phyloP scores from a whole-genome alignment of 352 stramenopile species.

The Pythium phragmitis region DNA sequence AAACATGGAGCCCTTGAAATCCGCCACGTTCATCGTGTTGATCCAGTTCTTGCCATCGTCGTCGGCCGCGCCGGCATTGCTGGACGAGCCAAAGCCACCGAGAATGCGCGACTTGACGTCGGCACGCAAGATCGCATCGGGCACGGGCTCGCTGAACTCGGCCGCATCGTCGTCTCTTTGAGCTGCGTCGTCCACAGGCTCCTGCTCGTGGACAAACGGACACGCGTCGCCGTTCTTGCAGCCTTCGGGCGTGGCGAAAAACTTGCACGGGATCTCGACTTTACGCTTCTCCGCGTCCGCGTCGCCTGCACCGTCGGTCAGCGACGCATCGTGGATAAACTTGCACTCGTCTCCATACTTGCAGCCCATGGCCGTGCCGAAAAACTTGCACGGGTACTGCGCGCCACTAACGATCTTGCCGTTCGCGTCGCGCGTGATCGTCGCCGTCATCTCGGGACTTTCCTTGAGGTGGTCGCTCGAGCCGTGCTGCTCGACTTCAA shows the following conservation, averaged over 20 bases:
- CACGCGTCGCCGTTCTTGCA: conserved; percentile 75
- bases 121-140: conserved; percentile 64
- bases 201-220: conserved; percentile 64
- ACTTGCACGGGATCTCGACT: conserved; percentile 71
- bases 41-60: conserved; percentile 91
- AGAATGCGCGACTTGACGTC: conserved; percentile 89
- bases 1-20: conserved; percentile 75
- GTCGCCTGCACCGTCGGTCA: conserved; percentile 20
- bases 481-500: conserved; percentile 78
- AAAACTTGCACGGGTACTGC: conserved; percentile 77
- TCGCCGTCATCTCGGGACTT: conserved; percentile 67
- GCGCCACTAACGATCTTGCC: conserved; percentile 63
- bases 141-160: conserved; percentile 35
- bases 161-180: conserved; percentile 25
- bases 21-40: conserved; percentile 51
- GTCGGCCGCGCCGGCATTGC: conserved; percentile 69
- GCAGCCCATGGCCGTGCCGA: conserved; percentile 70
- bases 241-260: conserved; percentile 71
- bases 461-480: conserved; percentile 57
- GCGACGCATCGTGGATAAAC: conserved; percentile 70
- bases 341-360: conserved; percentile 80
- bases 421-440: conserved; percentile 58
- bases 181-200: conserved; percentile 16
- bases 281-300: conserved; percentile 37
- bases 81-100: conserved; percentile 72